These are phyloP conservation scores for Backusella psychrophila DNA, from an alignment of 192 early-diverging fungal species.

Conservation along the genomic window DNA sequence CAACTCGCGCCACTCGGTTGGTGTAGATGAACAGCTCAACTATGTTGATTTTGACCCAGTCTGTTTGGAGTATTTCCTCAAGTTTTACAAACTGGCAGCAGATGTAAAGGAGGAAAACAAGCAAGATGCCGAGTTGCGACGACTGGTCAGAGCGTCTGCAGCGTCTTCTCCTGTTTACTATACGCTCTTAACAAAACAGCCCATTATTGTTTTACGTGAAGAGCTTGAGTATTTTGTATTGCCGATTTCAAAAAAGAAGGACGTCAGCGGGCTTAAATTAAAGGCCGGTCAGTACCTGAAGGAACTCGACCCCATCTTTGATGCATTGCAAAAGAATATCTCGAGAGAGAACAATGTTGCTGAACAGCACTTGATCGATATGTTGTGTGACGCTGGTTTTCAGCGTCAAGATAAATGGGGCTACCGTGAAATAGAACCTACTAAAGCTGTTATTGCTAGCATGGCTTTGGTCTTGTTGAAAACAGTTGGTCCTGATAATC, in stretches of 20 bases:
- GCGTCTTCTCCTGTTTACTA: slow-evolving; percentile 37
- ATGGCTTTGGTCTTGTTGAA: slow-evolving; percentile 68
- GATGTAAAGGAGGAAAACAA: slow-evolving; percentile 33
- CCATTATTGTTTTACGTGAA: slow-evolving; percentile 75
- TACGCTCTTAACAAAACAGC: slow-evolving; percentile 54
- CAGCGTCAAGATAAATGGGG: slow-evolving; percentile 70
- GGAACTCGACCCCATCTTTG: slow-evolving; percentile 69
- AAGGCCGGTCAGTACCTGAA: slow-evolving; percentile 60
- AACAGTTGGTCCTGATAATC: slow-evolving; percentile 63
- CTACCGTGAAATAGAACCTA: slow-evolving; percentile 70
- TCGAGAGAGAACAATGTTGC: slow-evolving; percentile 59
- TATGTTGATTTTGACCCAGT: slow-evolving; percentile 55
- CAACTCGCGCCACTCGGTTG: slow-evolving; percentile 36
- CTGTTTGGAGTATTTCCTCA: slow-evolving; percentile 53
- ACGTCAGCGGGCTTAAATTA: slow-evolving; percentile 53
- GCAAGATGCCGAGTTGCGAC: slow-evolving; percentile 17
- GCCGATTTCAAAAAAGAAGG: slow-evolving; percentile 22
- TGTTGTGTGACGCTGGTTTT: slow-evolving; percentile 78
- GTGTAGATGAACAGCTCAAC: slow-evolving; percentile 46
- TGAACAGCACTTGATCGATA: slow-evolving; percentile 82
- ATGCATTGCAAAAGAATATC: slow-evolving; percentile 73
- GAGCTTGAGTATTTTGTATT: slow-evolving; percentile 73
- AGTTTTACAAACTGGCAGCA: slow-evolving; percentile 45
- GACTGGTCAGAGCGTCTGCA: slow-evolving; percentile 19
- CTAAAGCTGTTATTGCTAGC: slow-evolving; percentile 63